Conservation (phyloP, 2,329 filamentous ascomycete species). For the Huntiella savannae region DNA sequence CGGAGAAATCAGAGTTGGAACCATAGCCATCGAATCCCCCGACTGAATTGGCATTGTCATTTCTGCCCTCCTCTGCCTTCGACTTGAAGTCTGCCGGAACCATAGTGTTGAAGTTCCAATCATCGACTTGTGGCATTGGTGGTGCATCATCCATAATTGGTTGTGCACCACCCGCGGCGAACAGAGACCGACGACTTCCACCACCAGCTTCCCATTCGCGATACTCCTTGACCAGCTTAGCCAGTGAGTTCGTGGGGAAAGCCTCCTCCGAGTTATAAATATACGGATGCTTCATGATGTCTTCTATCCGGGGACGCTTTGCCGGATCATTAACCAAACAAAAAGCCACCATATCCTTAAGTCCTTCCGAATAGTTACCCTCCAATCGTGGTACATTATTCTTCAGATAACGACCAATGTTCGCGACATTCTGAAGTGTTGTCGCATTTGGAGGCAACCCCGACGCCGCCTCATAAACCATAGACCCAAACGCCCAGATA, state of each 20-base stretch:
- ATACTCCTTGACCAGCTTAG: constrained; percentile 45
- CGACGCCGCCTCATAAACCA: constrained; percentile 47
- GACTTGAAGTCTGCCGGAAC: not conserved
- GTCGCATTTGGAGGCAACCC: constrained; percentile 39
- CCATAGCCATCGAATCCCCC: constrained; percentile 10
- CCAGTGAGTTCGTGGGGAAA: constrained; percentile 41
- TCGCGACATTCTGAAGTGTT: constrained; percentile 24
- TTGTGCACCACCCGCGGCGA: constrained; percentile 32
- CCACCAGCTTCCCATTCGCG: constrained; percentile 50
- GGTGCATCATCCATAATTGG: constrained; percentile 18
- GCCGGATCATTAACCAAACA: constrained; percentile 38
- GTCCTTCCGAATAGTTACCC: constrained; percentile 36
- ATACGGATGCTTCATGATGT: constrained; percentile 45
- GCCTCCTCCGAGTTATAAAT: constrained; percentile 35
- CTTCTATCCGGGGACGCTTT: constrained; percentile 35
- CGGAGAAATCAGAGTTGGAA: constrained; percentile 5
- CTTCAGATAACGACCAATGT: constrained; percentile 25
- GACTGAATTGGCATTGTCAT: constrained; percentile 4
- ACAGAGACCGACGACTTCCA: constrained; percentile 41
- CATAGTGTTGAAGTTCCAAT: constrained; percentile 38
- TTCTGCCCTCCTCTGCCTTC: not conserved
- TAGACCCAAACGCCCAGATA: constrained; percentile 52
- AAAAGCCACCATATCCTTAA: constrained; percentile 40
- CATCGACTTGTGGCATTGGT: constrained; percentile 24
- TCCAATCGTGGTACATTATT: constrained; percentile 35